These are phyloP conservation scores for Isabelozyma pseudorhagii DNA, from an alignment of 805 yeast species.

Conservation along the genomic window DNA sequence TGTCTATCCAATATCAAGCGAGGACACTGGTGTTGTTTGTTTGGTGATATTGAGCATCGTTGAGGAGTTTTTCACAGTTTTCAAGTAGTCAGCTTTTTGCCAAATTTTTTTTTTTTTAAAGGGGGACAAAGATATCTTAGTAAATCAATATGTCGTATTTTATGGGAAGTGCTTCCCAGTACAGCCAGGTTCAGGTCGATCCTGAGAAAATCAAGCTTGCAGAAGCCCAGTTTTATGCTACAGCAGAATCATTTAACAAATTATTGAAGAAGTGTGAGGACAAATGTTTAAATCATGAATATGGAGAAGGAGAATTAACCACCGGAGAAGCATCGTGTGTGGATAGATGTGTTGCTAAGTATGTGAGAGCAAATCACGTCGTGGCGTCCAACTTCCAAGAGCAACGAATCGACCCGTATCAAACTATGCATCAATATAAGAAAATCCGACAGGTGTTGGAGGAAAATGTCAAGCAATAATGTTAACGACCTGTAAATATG, in stretches of 20 bases:
- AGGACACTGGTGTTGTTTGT: neutral
- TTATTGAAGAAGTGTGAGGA: slow-evolving; percentile 59
- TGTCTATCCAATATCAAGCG: neutral
- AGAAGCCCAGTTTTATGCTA: slow-evolving; percentile 64
- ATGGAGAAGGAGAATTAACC: slow-evolving; percentile 77
- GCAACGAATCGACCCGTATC: slow-evolving; percentile 42
- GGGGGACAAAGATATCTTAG: neutral
- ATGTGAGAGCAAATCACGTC: slow-evolving; percentile 65
- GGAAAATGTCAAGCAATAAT: neutral
- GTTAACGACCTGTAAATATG: neutral
- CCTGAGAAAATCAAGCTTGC: slow-evolving; percentile 62
- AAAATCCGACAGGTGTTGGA: slow-evolving; percentile 13
- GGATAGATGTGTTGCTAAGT: slow-evolving; percentile 84
- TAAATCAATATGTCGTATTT: slow-evolving; percentile 56
- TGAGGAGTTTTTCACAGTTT: too few relatives aligned
- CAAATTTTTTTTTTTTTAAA: neutral
- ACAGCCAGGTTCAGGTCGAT: slow-evolving; percentile 47
- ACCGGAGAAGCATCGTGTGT: slow-evolving; percentile 83
- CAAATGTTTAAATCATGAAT: slow-evolving; percentile 85
- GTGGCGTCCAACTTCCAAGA: slow-evolving; percentile 53
- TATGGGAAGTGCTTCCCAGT: slow-evolving; percentile 45
- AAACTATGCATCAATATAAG: slow-evolving; percentile 40
- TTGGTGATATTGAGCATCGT: neutral
- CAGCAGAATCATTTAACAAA: slow-evolving; percentile 52
- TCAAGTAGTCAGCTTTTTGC: neutral